These are phyloP conservation scores for Trichoderma lentiforme DNA, from an alignment of 2,329 filamentous ascomycete genomes.

Conservation along the genomic window DNA sequence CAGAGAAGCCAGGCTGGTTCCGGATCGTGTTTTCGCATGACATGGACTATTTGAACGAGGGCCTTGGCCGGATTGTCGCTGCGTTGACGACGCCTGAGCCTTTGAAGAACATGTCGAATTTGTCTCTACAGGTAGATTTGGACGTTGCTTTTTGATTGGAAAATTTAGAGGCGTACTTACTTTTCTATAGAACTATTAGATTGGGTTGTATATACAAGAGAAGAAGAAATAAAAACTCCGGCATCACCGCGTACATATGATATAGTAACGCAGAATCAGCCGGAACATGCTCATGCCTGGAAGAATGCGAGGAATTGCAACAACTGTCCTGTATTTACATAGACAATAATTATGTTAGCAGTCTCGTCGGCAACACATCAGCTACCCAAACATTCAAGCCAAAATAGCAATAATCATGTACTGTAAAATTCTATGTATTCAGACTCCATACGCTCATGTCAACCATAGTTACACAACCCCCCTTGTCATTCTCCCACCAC, in stretches of 20 bases:
- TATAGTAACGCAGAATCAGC: not conserved
- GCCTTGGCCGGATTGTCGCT: conserved; percentile 22
- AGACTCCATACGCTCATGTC: conserved; percentile 16
- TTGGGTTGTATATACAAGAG: not conserved
- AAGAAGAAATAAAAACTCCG: not conserved
- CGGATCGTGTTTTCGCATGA: conserved; percentile 39
- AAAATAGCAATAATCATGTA: not conserved
- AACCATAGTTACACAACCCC: conserved; percentile 1
- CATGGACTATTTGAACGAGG: conserved; percentile 30
- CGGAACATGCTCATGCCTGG: not conserved
- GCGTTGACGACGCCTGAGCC: conserved; percentile 5
- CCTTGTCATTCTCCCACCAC: not conserved
- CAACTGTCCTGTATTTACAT: not conserved
- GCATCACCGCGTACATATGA: not conserved
- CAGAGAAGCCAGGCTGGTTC: conserved; percentile 39
- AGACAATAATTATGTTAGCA: not conserved
- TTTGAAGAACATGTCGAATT: not conserved
- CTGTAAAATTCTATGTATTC: conserved; percentile 15
- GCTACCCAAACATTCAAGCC: not conserved
- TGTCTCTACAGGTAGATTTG: not conserved
- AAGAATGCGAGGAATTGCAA: not conserved
- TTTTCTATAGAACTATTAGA: not conserved
- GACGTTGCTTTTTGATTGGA: not conserved
- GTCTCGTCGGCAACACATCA: not conserved
- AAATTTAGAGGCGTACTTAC: not conserved